Conservation (phyloP, 2,329 filamentous ascomycete species). For the Nemania bipapillata region DNA sequence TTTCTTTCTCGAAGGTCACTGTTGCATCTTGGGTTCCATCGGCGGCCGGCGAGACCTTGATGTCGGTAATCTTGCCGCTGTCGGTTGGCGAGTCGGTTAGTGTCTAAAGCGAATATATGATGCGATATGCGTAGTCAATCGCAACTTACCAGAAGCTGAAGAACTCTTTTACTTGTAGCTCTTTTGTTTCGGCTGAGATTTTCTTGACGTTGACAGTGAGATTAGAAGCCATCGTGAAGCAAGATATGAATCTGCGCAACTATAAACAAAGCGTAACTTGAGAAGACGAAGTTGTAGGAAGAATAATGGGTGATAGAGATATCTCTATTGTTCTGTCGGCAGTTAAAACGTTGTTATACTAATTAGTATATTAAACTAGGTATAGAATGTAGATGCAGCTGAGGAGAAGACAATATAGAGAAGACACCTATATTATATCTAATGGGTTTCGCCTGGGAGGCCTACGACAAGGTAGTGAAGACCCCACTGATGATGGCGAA, state of each 20-base stretch:
- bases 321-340: neutral
- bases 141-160: slow-evolving; percentile 87
- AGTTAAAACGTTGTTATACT: neutral
- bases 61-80: slow-evolving; percentile 88
- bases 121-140: neutral
- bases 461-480: neutral
- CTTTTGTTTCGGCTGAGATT: slow-evolving; percentile 82
- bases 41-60: slow-evolving; percentile 75
- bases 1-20: slow-evolving; percentile 97
- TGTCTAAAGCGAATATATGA: neutral
- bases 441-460: neutral
- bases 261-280: neutral
- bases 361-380: neutral
- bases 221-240: slow-evolving; percentile 64
- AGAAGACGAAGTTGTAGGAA: neutral
- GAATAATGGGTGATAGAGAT: neutral
- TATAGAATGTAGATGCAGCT: neutral
- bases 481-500: neutral
- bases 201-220: slow-evolving; percentile 86
- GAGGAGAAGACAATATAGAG: neutral
- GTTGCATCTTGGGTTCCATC: slow-evolving; percentile 81
- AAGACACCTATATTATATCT: neutral
- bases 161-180: slow-evolving; percentile 94
- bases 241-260: neutral
- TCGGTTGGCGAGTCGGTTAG: slow-evolving; percentile 20